These are phyloP conservation scores for Kodamaea kaohsiungensis DNA, from an alignment of 805 yeast species.

Conservation along the genomic window DNA sequence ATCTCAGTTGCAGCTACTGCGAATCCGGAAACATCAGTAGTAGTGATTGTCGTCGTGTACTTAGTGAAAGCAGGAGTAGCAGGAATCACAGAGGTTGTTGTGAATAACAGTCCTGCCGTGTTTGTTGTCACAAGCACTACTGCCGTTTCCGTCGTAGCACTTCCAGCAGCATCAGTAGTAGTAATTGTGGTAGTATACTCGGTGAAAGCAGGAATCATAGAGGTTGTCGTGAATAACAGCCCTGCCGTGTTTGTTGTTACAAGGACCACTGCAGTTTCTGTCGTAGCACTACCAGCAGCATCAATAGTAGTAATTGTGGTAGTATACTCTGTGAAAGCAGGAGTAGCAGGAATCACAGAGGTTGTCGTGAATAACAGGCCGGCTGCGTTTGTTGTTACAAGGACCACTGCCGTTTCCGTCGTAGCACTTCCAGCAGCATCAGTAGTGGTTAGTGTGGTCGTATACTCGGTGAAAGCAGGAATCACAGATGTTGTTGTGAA, in stretches of 20 bases:
- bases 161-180: constrained; percentile 16
- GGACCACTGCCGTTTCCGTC: constrained; percentile 14
- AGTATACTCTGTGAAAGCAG: constrained; percentile 7
- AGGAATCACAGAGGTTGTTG: constrained; percentile 13
- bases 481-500: no score
- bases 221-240: constrained; percentile 16
- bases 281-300: constrained; percentile 14
- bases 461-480: background rate
- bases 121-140: constrained; percentile 20
- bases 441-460: constrained; percentile 8
- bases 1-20: background rate
- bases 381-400: constrained; percentile 20
- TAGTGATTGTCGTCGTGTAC: constrained; percentile 19
- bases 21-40: constrained; percentile 15
- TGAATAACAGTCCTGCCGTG: constrained; percentile 15
- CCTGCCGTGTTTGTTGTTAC: constrained; percentile 17
- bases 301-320: constrained; percentile 5
- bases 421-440: constrained; percentile 1
- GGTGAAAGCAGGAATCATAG: constrained; percentile 10
- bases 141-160: constrained; percentile 18
- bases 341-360: background rate
- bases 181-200: constrained; percentile 20
- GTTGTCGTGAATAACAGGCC: constrained; percentile 18
- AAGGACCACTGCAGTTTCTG: constrained; percentile 11
- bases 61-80: constrained; percentile 11